Evolutionary conservation across 1,284 basidiomycete genomes (phyloP), one percentile per base, ranked within the genome.

Genomic region (Cutaneotrichosporon daszewskae): DNA sequence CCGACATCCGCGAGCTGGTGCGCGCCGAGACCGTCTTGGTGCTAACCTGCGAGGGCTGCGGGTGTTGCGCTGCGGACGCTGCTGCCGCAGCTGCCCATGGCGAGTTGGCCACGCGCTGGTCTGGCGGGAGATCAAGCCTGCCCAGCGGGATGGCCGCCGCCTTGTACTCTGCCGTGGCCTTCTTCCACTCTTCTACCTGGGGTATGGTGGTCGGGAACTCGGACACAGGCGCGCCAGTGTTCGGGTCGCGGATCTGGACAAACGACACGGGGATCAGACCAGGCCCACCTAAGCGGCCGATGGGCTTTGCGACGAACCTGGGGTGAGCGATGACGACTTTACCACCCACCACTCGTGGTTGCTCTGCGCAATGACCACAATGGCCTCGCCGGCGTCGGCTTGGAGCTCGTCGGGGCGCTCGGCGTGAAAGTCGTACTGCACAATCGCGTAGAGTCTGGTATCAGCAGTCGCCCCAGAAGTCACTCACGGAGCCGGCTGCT

Each of bases 181-280:
- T 83, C 69, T 97, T 97, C 95, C 95, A 99, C 55, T 97, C 92
- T 65, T 97, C 94, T 12, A 98, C 91, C 55, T 83, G 84, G 18
- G 95, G 95, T 12, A 98, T 77, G 47, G 85, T 83, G 18, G 79
- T 76, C 20, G 82, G 79, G 6, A 94, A 77, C 51, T 90, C 83
- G 18, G 78, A 73, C 51, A 77, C 62, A 18, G 87, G 75, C 49
- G 79, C 75, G 34, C 85, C 90, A 4, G 92, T 89, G 7, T 80
- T 75, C 17, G 92, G 89, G 69, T 99, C 92, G 47, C 89, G 84
- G 31, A 98, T 85, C 71, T 96, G 85, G 53, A 99, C 91, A 67
- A 97, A 98, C 1, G 90, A 82, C 25, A 90, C 90, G 5, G 95
- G 95, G 43, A 98, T 98, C 47, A 99, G 78, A 36, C 95, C 95